These are phyloP conservation scores for Diaporthe destruens DNA, from an alignment of 2,329 filamentous ascomycete genomes.

Conservation along the genomic window DNA sequence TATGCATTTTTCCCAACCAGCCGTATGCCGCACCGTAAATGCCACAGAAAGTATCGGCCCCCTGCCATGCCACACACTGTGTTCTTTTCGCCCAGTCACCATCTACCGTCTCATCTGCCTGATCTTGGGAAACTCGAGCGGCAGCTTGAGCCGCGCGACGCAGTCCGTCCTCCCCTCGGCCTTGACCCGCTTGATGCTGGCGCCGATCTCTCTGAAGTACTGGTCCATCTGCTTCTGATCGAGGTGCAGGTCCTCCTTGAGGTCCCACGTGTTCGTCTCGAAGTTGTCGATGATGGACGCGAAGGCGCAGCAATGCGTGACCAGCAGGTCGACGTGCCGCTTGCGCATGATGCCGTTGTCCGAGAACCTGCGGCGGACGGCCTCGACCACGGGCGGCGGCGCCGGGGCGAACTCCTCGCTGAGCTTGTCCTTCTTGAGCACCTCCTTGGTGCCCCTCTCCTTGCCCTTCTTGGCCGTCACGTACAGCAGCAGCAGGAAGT, in stretches of 20 bases:
- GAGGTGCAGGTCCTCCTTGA: slow-evolving; percentile 79
- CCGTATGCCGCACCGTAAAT: slow-evolving; percentile 12
- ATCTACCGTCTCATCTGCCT: slow-evolving; percentile 45
- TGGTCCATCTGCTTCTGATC: slow-evolving; percentile 78
- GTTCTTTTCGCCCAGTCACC: no score
- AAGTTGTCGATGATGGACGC: slow-evolving; percentile 80
- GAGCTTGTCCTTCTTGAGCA: slow-evolving; percentile 74
- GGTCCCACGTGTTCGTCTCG: slow-evolving; percentile 76
- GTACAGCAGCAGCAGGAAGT: slow-evolving; percentile 68
- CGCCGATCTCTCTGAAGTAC: slow-evolving; percentile 84
- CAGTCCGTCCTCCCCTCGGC: slow-evolving; percentile 67
- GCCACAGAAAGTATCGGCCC: background rate
- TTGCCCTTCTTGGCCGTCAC: slow-evolving; percentile 60
- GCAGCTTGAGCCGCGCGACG: slow-evolving; percentile 80
- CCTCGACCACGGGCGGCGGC: slow-evolving; percentile 73
- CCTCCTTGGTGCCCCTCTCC: slow-evolving; percentile 59
- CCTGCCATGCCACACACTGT: background rate
- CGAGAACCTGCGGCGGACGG: slow-evolving; percentile 77
- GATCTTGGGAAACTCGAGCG: slow-evolving; percentile 83
- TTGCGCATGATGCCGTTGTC: slow-evolving; percentile 74
- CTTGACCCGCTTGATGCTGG: slow-evolving; percentile 71
- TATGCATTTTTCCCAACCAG: slow-evolving; percentile 17
- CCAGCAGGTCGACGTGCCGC: slow-evolving; percentile 78
- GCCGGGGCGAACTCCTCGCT: slow-evolving; percentile 67
- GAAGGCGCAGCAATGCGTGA: slow-evolving; percentile 79